Evolutionary conservation across 2,329 filamentous ascomycete species (phyloP), one percentile per base, ranked within the genome.

Genomic region (Zymoseptoria brevis): DNA sequence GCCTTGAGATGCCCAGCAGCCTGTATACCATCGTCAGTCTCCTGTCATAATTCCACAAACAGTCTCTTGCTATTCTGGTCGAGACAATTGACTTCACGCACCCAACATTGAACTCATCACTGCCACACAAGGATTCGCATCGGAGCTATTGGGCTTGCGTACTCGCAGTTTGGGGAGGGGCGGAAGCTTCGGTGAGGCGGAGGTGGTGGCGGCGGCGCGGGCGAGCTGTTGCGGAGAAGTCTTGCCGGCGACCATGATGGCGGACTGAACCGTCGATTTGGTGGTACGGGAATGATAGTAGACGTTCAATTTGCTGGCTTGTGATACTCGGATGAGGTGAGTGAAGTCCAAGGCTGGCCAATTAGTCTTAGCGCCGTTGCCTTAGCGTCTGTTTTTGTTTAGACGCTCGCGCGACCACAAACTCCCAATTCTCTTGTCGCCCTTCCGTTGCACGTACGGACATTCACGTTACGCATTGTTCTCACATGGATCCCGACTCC

Each of bases 1-100:
- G 53, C 89, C 89, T 29, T 86, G 83, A 2, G 89, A 92, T 1
- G 89, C 89, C 89, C 89, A 94, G 76, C 89, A 94, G 63, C 88
- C 89, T 93, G 62, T 64, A 5, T 13, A 21, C 26, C 26, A 51
- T 29, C 21, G 29, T 30, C 35, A 45, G 35, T 16, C n/a, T 26
- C 22, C 51, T 26, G 19, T 22, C 19, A 53, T 53, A 45, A 50
- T 51, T 22, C 22, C 48, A 41, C 41, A 19, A n/a, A 19, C n/a
- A 35, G 5, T 51, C 58, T 16, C 29, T 19, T 53, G 9, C 51
- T 26, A 48, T 52, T 16, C 21, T 48, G 48, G 29, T 41, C 65
- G 13, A 51, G n/a, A 13, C 35, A 16, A 54, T 11, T 11, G 29
- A 48, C 11, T 26, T 4, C 8, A 73, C 79, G 55, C 81, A 88